A percentile compares a stretch with the other conserved stretches of the same genome.
phyloP scores from a whole-genome alignment of 306 rosid genomes.

The Sicyos edulis region DNA sequence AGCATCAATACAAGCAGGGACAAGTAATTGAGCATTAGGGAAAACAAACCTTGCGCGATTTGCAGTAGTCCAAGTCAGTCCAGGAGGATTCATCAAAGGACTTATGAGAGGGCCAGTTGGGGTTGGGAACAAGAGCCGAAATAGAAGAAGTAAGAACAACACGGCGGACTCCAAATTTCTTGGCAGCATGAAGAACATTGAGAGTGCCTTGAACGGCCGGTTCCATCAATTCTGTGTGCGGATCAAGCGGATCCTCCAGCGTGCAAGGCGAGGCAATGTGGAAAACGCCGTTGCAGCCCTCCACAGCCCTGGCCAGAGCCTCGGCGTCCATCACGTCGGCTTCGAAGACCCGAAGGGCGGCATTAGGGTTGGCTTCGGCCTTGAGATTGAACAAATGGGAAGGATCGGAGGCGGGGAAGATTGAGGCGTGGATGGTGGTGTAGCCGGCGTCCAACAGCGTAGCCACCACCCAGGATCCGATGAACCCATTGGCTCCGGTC shows the following conservation, averaged over 20 bases:
- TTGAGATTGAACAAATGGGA: constrained; percentile 60
- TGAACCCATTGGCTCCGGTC: constrained; percentile 87
- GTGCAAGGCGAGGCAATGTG: constrained; percentile 91
- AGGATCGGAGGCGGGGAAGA: constrained; percentile 56
- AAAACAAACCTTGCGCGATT: constrained; percentile 26
- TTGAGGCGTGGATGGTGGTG: constrained; percentile 53
- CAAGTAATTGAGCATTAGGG: not conserved
- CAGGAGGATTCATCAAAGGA: constrained; percentile 60
- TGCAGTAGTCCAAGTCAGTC: constrained; percentile 72
- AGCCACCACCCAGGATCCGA: constrained; percentile 66
- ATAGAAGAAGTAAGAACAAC: constrained; percentile 83
- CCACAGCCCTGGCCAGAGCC: constrained; percentile 45
- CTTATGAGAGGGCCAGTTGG: constrained; percentile 48
- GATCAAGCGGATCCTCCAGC: constrained; percentile 64
- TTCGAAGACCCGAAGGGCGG: constrained; percentile 38
- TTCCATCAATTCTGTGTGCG: constrained; percentile 41
- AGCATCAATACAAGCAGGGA: not conserved
- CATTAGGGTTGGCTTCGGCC: constrained; percentile 25
- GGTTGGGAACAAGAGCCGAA: constrained; percentile 80
- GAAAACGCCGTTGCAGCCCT: constrained; percentile 61
- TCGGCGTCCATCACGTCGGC: constrained; percentile 47
- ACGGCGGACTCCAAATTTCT: constrained; percentile 40
- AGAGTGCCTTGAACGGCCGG: constrained; percentile 81
- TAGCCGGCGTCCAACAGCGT: constrained; percentile 54
- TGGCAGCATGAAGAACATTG: constrained; percentile 61